Conservation (phyloP, 805 yeast species). For the Tetrapisispora phaffii region DNA sequence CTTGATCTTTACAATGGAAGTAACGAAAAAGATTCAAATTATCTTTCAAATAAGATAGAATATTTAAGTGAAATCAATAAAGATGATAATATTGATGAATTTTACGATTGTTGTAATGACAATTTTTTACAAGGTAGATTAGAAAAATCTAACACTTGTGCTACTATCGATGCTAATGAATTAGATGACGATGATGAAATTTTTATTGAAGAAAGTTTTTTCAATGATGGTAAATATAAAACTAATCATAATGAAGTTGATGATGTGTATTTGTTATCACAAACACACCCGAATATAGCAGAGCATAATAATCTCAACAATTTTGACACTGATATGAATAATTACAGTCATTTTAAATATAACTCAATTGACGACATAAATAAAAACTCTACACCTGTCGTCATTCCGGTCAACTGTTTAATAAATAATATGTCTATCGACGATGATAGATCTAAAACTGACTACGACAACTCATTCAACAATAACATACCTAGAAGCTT, state of each 20-base stretch:
- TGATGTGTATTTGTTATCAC: not conserved
- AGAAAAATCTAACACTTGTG: not conserved
- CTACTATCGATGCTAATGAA: not conserved
- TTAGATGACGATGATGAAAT: not conserved
- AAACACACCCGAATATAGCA: not conserved
- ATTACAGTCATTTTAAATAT: constrained; percentile 4
- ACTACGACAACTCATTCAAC: not conserved
- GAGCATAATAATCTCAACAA: not conserved
- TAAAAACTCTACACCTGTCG: not conserved
- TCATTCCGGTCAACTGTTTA: constrained; percentile 6
- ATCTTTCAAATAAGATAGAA: not conserved
- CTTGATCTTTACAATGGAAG: not conserved
- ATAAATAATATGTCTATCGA: constrained; percentile 18
- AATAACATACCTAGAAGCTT: constrained; percentile 18
- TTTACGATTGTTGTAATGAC: constrained; percentile 1
- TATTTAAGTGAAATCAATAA: not conserved
- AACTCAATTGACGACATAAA: not conserved
- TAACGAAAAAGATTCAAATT: not conserved
- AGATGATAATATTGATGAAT: constrained; percentile 1
- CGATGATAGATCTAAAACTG: constrained; percentile 4
- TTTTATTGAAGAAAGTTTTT: not conserved
- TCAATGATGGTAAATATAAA: not conserved
- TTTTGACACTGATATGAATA: not conserved
- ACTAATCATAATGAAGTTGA: not conserved
- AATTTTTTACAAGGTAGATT: not conserved